Percentiles rank a stretch among this genome's conserved stretches.
Conservation (phyloP, 2,329 filamentous ascomycete genomes). For the Pseudopithomyces maydicus region DNA sequence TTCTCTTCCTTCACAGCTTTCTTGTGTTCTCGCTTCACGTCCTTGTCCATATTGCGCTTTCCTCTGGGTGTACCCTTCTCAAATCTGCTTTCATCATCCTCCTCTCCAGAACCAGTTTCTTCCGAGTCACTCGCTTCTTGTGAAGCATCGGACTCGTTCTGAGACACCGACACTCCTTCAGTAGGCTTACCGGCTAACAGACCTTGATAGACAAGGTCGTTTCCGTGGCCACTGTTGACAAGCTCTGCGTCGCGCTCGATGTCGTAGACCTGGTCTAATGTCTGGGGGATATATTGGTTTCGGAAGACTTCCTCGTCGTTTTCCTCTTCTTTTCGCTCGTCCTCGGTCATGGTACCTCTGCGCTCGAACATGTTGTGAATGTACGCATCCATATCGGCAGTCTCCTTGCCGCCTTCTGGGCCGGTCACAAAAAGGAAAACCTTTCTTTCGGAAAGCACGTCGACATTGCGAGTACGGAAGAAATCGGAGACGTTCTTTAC, state of each 20-base stretch:
- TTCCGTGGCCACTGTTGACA: constrained; percentile 73
- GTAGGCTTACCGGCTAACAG: constrained; percentile 73
- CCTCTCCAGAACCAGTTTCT: constrained; percentile 21
- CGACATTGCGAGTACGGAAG: constrained; percentile 84
- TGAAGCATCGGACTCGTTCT: constrained; percentile 54
- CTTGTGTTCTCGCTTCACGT: constrained; percentile 87
- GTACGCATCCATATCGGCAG: constrained; percentile 63
- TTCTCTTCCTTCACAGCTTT: constrained; percentile 92
- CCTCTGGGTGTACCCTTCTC: constrained; percentile 41
- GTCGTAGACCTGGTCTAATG: constrained; percentile 93
- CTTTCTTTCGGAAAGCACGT: constrained; percentile 77
- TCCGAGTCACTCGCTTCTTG: constrained; percentile 24
- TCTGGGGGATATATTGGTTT: constrained; percentile 96
- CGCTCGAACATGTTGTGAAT: constrained; percentile 71
- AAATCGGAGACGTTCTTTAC: constrained; percentile 97
- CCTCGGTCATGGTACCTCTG: constrained; percentile 54
- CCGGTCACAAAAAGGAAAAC: constrained; percentile 83
- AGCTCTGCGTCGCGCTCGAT: constrained; percentile 87
- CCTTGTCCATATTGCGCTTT: constrained; percentile 81
- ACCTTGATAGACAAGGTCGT: constrained; percentile 82
- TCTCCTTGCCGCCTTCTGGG: constrained; percentile 63
- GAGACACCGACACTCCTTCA: constrained; percentile 24
- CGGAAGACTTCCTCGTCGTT: constrained; percentile 92
- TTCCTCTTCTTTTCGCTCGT: constrained; percentile 63
- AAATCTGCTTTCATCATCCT: constrained; percentile 39